These are phyloP conservation scores for Carallia brachiata DNA, from an alignment of 345 rosid genomes.

Conservation along the genomic window DNA sequence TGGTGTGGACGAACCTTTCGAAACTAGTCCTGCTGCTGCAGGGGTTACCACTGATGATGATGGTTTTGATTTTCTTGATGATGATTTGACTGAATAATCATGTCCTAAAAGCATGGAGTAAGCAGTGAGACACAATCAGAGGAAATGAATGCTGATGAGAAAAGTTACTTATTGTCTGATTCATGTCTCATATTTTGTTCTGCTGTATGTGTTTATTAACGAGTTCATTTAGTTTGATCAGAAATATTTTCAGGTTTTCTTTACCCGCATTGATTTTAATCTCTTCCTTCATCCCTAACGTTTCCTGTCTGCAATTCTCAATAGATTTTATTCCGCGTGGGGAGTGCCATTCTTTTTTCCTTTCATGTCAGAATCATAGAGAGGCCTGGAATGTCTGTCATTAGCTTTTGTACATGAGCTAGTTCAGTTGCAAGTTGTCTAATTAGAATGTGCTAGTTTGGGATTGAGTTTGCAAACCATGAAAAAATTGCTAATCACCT, in stretches of 20 bases:
- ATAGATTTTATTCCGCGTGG: neutral
- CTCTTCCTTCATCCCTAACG: neutral
- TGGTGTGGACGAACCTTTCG: slow-evolving; percentile 41
- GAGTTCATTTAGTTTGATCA: slow-evolving; percentile 7
- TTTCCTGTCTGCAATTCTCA: neutral
- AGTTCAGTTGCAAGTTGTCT: slow-evolving; percentile 14
- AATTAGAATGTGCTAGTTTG: neutral
- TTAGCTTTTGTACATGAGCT: neutral
- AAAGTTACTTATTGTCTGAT: slow-evolving; percentile 10
- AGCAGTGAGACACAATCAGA: slow-evolving; percentile 27
- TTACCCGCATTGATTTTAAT: slow-evolving; percentile 1
- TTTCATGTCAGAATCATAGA: neutral
- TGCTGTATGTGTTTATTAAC: slow-evolving; percentile 8
- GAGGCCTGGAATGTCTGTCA: neutral
- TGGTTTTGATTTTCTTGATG: slow-evolving; percentile 52
- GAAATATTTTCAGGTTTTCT: slow-evolving; percentile 13
- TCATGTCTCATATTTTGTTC: slow-evolving; percentile 22
- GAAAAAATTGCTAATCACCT: slow-evolving; percentile 6
- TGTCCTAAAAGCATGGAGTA: slow-evolving; percentile 26
- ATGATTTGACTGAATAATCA: slow-evolving; percentile 44
- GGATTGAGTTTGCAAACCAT: slow-evolving; percentile 47
- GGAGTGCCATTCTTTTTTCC: no score
- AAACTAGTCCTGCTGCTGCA: slow-evolving; percentile 37
- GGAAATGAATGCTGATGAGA: slow-evolving; percentile 4
- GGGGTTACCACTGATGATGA: slow-evolving; percentile 53